Evolutionary conservation across 164 flowering plant species (phyloP).

Genomic region (Dillenia turbinata): DNA sequence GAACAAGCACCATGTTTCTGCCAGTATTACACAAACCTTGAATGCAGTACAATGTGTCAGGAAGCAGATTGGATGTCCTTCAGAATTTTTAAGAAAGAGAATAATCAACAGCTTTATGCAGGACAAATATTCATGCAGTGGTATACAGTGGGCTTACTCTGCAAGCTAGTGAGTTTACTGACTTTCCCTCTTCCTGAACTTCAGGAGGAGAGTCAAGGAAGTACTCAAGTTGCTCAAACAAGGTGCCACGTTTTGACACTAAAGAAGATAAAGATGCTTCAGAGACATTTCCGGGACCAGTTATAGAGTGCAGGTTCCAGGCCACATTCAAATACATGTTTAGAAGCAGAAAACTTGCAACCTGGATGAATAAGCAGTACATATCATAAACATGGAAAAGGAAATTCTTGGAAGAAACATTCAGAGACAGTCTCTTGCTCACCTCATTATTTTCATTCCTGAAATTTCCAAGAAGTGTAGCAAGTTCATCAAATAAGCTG

Average conservation of each 20-base stretch:
- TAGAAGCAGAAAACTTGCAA: conserved; percentile 69
- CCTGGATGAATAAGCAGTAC: conserved; percentile 39
- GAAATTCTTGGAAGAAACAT: conserved; percentile 1
- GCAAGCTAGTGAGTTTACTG: conserved; percentile 54
- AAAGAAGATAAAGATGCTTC: conserved; percentile 64
- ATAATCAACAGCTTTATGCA: not conserved
- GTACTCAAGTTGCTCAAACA: conserved; percentile 65
- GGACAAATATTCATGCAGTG: conserved; percentile 1
- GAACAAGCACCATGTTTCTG: conserved; percentile 79
- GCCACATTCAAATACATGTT: conserved; percentile 84
- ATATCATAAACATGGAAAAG: conserved; percentile 1
- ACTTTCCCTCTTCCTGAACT: conserved; percentile 28
- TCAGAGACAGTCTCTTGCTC: conserved; percentile 5
- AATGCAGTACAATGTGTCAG: conserved; percentile 11
- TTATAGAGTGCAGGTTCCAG: conserved; percentile 70
- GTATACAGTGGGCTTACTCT: conserved; percentile 49
- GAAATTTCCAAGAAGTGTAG: conserved; percentile 34
- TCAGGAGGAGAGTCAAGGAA: conserved; percentile 35
- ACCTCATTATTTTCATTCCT: conserved; percentile 80
- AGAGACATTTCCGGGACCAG: conserved; percentile 48
- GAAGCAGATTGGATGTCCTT: conserved; percentile 10
- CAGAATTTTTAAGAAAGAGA: not conserved
- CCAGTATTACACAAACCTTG: conserved; percentile 76
- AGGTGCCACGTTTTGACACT: conserved; percentile 51
- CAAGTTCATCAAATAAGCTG: conserved; percentile 58